Evolutionary conservation across 192 early-diverging fungal species (phyloP), one percentile per base, ranked within the genome.

Genomic region (Dispira simplex): DNA sequence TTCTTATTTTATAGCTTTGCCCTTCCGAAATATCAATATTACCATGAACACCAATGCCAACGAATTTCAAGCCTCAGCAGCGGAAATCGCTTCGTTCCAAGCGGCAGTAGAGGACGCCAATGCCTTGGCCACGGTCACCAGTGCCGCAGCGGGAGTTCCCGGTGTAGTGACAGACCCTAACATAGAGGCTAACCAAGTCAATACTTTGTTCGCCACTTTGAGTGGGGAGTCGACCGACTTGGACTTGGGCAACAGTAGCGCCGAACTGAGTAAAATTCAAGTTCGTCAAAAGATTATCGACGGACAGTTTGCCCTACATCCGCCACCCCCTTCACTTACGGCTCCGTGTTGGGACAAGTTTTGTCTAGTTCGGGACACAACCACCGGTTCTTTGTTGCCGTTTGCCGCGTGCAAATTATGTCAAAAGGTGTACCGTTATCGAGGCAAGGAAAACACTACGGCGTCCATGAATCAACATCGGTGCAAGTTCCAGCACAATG

Each of bases 281-380:
- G 47, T 47, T n/a, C 62, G 62, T 46, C 27, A 46, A 43, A 45
- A 21, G 44, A 23, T 49, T 11, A 47, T 63, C 27, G 45, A 47
- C 10, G 46, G 46, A 20, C 23, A 63, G n/a, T 27, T 58, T 39
- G 14, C n/a, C 26, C 56, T 58, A 26, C 56, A 58, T 16, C 56
- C 56, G 5, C 56, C 56, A 39, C 56, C 56, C 2, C 21, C 27
- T 26, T 18, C n/a, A 18, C 56, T 58, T 39, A 58, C 23, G 26
- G 56, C 56, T 11, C 56, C 56, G 26, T 58, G 56, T 27, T 58
- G 56, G 56, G 56, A 58, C 18, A 58, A 58, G 26, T 58, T 58
- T 28, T 58, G 56, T 26, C 26, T 58, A 39, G 56, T 58, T 3
- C n/a, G 27, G 4, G 26, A 39, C 56, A 51, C 16, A 1, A 26